phyloP scores from a whole-genome alignment of 768 basidiomycete genomes.

The Stropharia rugosoannulata region DNA sequence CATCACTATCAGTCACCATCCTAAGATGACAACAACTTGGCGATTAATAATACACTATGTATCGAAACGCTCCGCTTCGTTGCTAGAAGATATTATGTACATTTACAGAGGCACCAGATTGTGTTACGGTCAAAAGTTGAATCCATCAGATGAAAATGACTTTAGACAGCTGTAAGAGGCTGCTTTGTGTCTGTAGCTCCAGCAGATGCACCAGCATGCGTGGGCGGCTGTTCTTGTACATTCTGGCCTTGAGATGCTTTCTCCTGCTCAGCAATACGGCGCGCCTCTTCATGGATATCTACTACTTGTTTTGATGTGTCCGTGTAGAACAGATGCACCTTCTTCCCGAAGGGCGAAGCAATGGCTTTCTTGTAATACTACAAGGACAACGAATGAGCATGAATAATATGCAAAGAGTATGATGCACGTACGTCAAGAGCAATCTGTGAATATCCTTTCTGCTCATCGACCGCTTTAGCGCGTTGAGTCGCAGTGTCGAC shows the following conservation, averaged over 20 bases:
- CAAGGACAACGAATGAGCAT: neutral
- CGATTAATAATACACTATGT: no score
- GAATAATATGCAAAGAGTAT: neutral
- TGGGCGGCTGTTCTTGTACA: slow-evolving; percentile 10
- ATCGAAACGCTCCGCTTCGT: no score
- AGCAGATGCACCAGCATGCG: slow-evolving; percentile 1
- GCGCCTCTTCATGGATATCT: slow-evolving; percentile 94
- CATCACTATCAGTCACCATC: no score
- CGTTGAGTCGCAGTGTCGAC: slow-evolving; percentile 65
- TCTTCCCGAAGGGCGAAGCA: slow-evolving; percentile 72
- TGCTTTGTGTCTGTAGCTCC: slow-evolving; percentile 2
- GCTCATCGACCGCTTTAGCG: slow-evolving; percentile 75
- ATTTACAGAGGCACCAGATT: no score
- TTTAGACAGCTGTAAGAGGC: neutral
- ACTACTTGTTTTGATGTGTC: slow-evolving; percentile 81
- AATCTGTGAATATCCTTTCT: slow-evolving; percentile 70
- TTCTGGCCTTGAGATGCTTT: slow-evolving; percentile 31
- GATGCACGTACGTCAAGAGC: slow-evolving; percentile 58
- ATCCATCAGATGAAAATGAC: neutral
- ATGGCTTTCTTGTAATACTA: slow-evolving; percentile 82
- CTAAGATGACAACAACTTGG: no score
- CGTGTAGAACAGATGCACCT: slow-evolving; percentile 83
- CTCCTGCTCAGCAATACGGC: slow-evolving; percentile 69
- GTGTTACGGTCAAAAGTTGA: no score
- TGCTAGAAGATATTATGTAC: no score